These are phyloP conservation scores for Colletotrichum navitas DNA, from an alignment of 2,329 filamentous ascomycete species.

Conservation along the genomic window DNA sequence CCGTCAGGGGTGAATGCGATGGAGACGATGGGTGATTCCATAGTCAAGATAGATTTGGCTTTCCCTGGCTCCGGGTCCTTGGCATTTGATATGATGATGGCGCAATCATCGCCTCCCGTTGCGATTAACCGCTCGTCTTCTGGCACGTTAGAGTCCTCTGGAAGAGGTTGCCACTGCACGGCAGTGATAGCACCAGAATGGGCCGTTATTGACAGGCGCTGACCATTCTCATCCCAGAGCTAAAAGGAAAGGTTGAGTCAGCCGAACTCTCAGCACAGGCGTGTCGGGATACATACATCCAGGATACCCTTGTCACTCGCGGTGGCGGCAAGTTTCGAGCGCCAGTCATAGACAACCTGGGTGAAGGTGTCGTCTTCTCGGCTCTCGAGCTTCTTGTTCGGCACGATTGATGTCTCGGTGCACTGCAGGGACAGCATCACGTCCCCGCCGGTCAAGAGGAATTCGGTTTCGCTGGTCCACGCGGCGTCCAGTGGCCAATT, in stretches of 20 bases:
- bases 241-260: constrained; percentile 44
- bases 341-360: constrained; percentile 68
- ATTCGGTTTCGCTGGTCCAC: constrained; percentile 71
- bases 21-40: constrained; percentile 69
- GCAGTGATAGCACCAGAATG: constrained; percentile 70
- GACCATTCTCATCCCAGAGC: constrained; percentile 68
- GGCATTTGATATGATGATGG: constrained; percentile 73
- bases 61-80: constrained; percentile 64
- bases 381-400: constrained; percentile 64
- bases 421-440: constrained; percentile 63
- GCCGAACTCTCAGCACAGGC: constrained; percentile 37
- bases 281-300: constrained; percentile 62
- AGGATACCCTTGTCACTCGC: constrained; percentile 70
- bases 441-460: constrained; percentile 70
- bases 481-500: constrained; percentile 68
- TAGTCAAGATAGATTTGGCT: constrained; percentile 70
- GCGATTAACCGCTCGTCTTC: constrained; percentile 70
- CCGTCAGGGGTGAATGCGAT: constrained; percentile 74
- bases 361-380: constrained; percentile 66
- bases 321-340: constrained; percentile 67
- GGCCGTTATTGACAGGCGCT: constrained; percentile 67
- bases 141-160: constrained; percentile 44
- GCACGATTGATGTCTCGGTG: constrained; percentile 60
- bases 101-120: constrained; percentile 72
- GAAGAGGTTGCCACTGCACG: constrained; percentile 71